Conservation (phyloP, 2,329 filamentous ascomycete species). For the Ophiosphaerella narmari region DNA sequence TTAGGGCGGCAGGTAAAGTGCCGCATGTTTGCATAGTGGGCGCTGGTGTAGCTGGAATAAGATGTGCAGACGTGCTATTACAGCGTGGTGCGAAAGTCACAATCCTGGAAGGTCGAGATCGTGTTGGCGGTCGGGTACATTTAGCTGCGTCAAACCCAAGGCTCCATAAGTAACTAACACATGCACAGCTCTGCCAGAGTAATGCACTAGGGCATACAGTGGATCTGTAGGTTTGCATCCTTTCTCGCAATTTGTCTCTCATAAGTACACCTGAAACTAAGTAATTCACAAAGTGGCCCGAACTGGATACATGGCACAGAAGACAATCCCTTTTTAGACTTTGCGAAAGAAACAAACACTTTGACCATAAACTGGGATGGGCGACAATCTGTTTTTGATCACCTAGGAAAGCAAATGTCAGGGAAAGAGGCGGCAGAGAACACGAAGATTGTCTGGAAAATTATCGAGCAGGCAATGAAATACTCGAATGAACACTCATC, state of each 20-base stretch:
- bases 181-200: constrained; percentile 54
- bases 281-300: constrained; percentile 58
- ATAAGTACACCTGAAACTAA: constrained; percentile 6
- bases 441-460: constrained; percentile 65
- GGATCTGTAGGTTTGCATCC: constrained; percentile 57
- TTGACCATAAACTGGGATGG: constrained; percentile 58
- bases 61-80: constrained; percentile 70
- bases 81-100: constrained; percentile 69
- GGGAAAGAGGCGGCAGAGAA: constrained; percentile 44
- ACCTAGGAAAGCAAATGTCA: constrained; percentile 59
- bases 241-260: background rate
- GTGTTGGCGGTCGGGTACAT: constrained; percentile 68
- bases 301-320: constrained; percentile 81
- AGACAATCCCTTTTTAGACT: constrained; percentile 70
- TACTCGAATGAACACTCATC: constrained; percentile 63
- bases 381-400: constrained; percentile 60
- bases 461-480: constrained; percentile 70
- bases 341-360: constrained; percentile 66
- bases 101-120: constrained; percentile 69
- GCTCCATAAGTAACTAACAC: constrained; percentile 10
- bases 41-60: constrained; percentile 71
- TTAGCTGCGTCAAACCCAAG: background rate
- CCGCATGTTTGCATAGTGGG: constrained; percentile 70
- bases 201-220: constrained; percentile 56
- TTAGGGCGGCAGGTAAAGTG: constrained; percentile 39